These are phyloP conservation scores for Mycena rebaudengoi DNA, from an alignment of 768 basidiomycete genomes.

Conservation along the genomic window DNA sequence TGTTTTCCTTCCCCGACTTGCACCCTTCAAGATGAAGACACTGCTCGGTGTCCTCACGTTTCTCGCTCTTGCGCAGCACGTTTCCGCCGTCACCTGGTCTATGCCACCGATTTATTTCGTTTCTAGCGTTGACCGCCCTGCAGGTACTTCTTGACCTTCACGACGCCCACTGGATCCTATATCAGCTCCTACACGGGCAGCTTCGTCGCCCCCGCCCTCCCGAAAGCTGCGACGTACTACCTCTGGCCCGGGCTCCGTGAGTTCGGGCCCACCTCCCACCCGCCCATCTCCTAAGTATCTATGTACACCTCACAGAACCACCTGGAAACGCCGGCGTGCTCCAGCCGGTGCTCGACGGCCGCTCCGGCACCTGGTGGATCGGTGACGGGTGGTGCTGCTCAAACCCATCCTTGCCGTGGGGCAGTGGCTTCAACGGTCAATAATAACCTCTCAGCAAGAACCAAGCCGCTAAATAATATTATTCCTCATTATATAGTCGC, in stretches of 20 bases:
- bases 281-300: background rate
- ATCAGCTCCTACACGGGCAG: slow-evolving; percentile 17
- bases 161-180: slow-evolving; percentile 18
- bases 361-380: slow-evolving; percentile 22
- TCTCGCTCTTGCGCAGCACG: slow-evolving; percentile 3
- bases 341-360: slow-evolving; percentile 22
- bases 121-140: background rate
- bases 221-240: slow-evolving; percentile 22
- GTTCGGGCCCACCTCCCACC: background rate
- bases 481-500: background rate
- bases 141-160: slow-evolving; percentile 24
- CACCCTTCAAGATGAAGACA: no score
- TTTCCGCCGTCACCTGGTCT: slow-evolving; percentile 15
- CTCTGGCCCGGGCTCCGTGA: slow-evolving; percentile 23
- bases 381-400: slow-evolving; percentile 22
- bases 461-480: background rate
- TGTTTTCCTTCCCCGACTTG: no score
- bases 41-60: no score
- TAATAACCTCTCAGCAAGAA: background rate
- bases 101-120: background rate
- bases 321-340: slow-evolving; percentile 21
- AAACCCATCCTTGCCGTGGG: slow-evolving; percentile 12
- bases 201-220: slow-evolving; percentile 19
- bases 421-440: slow-evolving; percentile 21
- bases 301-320: background rate